Evolutionary conservation across 768 basidiomycete species (phyloP).

Genomic region (Royoungia palumana): DNA sequence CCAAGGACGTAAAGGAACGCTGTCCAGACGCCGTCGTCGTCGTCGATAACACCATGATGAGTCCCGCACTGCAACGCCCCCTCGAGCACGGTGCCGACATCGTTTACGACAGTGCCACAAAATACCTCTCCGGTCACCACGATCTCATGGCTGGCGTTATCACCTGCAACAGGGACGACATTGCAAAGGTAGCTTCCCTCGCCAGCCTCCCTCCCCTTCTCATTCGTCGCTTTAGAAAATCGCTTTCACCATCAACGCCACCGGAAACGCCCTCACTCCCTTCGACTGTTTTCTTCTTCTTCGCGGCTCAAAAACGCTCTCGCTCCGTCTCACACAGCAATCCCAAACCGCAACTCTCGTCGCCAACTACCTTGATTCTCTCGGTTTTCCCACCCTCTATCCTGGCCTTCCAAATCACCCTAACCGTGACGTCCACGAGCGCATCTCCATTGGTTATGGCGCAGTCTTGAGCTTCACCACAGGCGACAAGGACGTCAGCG

Average conservation of each 20-base stretch:
- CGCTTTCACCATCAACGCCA: constrained; percentile 87
- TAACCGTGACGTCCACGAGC: constrained; percentile 81
- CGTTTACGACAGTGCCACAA: constrained; percentile 97
- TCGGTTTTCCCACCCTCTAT: constrained; percentile 91
- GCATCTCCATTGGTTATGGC: constrained; percentile 87
- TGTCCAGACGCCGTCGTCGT: constrained; percentile 80
- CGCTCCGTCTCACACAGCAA: constrained; percentile 93
- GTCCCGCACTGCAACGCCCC: constrained; percentile 93
- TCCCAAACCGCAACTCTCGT: constrained; percentile 79
- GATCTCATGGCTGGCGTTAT: constrained; percentile 99
- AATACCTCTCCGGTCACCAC: constrained; percentile 97
- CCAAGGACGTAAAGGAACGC: constrained; percentile 76
- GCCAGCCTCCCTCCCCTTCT: not conserved
- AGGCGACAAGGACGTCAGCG: constrained; percentile 84
- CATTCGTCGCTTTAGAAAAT: constrained; percentile 55
- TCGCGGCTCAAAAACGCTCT: constrained; percentile 93
- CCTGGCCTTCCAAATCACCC: constrained; percentile 85
- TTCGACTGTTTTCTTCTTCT: constrained; percentile 96
- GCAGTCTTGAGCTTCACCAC: constrained; percentile 96
- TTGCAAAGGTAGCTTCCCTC: constrained; percentile 61
- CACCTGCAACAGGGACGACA: constrained; percentile 85
- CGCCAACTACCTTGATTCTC: constrained; percentile 75
- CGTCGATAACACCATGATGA: constrained; percentile 99
- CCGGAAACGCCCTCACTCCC: constrained; percentile 92
- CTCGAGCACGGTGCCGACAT: constrained; percentile 95